A percentile compares a stretch with the other conserved stretches of the same genome.
Evolutionary conservation across 257 asterid genomes (phyloP).

Genomic region (Jacaranda mimosifolia): DNA sequence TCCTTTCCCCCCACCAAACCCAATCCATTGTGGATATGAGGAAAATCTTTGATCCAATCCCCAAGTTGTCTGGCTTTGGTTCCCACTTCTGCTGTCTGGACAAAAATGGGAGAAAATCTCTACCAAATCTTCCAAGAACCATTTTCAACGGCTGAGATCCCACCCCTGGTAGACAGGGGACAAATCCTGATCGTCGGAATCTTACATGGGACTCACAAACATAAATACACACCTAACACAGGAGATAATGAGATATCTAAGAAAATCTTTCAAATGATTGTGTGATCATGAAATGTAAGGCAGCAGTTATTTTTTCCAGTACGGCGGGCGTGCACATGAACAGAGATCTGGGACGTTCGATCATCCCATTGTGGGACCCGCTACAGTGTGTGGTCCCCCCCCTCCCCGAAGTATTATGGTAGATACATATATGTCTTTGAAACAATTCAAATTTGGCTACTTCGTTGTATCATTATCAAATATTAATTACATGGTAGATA

Average conservation of each 20-base stretch:
- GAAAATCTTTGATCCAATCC: no score
- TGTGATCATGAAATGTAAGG: slow-evolving; percentile 42
- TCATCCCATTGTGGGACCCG: slow-evolving; percentile 24
- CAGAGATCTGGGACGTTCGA: slow-evolving; percentile 39
- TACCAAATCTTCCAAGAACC: slow-evolving; percentile 26
- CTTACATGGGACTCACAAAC: neutral
- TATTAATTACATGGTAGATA: no score
- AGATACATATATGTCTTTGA: no score
- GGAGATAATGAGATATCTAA: slow-evolving; percentile 12
- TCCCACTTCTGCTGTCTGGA: slow-evolving; percentile 33
- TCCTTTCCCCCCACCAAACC: no score
- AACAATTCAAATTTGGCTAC: no score
- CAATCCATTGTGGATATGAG: no score
- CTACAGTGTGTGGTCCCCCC: neutral
- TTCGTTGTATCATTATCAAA: no score
- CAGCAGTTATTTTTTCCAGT: slow-evolving; percentile 14
- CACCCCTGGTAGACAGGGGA: neutral
- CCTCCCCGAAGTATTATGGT: neutral
- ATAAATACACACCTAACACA: slow-evolving; percentile 5
- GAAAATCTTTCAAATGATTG: slow-evolving; percentile 53
- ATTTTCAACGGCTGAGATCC: slow-evolving; percentile 36
- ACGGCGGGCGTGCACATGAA: slow-evolving; percentile 51
- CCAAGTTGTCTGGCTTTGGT: no score
- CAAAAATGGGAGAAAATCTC: slow-evolving; percentile 39
- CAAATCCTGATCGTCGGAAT: slow-evolving; percentile 29